Conservation (phyloP, 208 protist genomes). For the Vickermania ingenoplastis region DNA sequence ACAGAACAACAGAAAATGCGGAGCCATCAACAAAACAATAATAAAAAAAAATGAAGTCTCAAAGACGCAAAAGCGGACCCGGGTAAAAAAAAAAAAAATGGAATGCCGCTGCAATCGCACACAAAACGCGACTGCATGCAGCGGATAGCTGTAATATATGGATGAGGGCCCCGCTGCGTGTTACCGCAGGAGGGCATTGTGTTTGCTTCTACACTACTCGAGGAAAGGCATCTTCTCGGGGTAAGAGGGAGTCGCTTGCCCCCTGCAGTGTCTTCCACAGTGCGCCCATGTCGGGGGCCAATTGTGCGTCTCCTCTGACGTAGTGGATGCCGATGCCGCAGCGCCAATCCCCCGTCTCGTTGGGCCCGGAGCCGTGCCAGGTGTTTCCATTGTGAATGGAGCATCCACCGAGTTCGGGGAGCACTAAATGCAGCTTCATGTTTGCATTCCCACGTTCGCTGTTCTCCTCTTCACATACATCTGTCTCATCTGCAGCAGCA, state of each 20-base stretch:
- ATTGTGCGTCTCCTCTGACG: neutral
- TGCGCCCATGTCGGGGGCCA: neutral
- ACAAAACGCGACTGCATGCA: too few species aligned
- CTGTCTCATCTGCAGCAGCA: slow-evolving; percentile 16
- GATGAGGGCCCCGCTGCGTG: too few species aligned
- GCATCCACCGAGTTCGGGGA: neutral
- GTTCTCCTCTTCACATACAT: too few species aligned
- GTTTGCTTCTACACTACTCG: too few species aligned
- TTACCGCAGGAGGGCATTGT: too few species aligned
- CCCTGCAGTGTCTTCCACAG: neutral
- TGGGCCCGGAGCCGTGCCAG: neutral
- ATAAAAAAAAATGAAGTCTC: too few species aligned
- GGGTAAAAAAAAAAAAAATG: too few species aligned
- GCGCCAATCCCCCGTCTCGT: neutral
- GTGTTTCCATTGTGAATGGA: neutral
- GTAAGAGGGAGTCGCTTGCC: neutral
- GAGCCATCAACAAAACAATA: too few species aligned
- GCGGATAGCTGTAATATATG: too few species aligned
- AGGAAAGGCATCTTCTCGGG: neutral
- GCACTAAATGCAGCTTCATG: neutral
- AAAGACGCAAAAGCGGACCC: too few species aligned
- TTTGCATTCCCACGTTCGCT: neutral
- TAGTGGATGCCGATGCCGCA: neutral
- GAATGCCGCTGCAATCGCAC: too few species aligned
- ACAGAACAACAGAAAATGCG: too few species aligned